Conservation (phyloP, 441 rosid species). For the Populus hybrid region DNA sequence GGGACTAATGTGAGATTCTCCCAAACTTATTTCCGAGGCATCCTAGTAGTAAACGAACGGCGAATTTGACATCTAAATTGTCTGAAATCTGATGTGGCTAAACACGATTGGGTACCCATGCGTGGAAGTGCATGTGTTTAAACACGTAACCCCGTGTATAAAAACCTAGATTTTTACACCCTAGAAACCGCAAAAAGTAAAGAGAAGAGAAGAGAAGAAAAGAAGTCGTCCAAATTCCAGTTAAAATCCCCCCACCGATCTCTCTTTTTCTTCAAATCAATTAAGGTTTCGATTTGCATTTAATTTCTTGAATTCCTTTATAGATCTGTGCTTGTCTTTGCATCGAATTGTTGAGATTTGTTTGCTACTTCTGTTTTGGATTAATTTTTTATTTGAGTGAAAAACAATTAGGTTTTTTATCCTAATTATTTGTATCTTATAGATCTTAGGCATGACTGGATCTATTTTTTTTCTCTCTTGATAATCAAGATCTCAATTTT, state of each 20-base stretch:
- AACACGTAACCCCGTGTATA: background rate
- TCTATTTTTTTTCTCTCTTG: background rate
- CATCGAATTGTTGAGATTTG: background rate
- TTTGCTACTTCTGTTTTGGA: background rate
- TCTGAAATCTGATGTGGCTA: slow-evolving; percentile 12
- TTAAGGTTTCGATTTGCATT: background rate
- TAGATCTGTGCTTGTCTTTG: background rate
- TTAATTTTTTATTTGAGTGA: background rate
- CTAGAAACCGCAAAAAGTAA: background rate
- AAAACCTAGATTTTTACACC: background rate
- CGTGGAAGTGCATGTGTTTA: slow-evolving; percentile 5
- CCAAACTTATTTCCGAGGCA: background rate
- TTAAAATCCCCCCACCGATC: background rate
- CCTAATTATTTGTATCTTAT: background rate
- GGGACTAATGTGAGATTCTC: background rate
- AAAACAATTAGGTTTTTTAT: no score
- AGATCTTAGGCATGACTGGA: background rate
- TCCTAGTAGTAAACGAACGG: background rate
- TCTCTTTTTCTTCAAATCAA: background rate
- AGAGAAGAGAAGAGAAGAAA: background rate
- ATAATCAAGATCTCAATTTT: background rate
- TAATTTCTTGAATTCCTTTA: background rate
- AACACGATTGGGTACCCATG: background rate
- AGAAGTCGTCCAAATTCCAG: background rate
- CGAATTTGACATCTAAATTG: background rate